phyloP scores from a whole-genome alignment of 768 basidiomycete species.

The Tubosaeta sp. region DNA sequence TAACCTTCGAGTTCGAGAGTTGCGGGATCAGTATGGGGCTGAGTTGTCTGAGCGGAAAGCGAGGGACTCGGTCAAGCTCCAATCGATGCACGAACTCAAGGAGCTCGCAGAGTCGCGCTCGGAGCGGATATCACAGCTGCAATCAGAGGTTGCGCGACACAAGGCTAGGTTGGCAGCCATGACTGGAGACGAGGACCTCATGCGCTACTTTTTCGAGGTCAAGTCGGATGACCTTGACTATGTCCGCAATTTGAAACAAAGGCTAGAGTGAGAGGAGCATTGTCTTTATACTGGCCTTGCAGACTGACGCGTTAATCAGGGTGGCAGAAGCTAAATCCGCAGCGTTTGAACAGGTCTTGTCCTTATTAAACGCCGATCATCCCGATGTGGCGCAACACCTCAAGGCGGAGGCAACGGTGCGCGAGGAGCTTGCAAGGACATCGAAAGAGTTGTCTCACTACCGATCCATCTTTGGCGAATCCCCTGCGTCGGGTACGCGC shows the following conservation, averaged over 20 bases:
- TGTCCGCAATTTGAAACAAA: slow-evolving; percentile 48
- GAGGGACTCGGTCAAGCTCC: slow-evolving; percentile 54
- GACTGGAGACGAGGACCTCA: slow-evolving; percentile 63
- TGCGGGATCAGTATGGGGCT: slow-evolving; percentile 61
- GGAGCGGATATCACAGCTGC: slow-evolving; percentile 69
- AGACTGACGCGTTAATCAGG: slow-evolving; percentile 34
- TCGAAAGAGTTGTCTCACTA: slow-evolving; percentile 55
- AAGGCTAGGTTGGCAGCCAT: slow-evolving; percentile 76
- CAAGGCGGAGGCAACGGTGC: slow-evolving; percentile 46
- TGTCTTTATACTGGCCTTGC: background rate
- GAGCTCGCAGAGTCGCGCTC: slow-evolving; percentile 58
- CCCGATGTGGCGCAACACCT: slow-evolving; percentile 52
- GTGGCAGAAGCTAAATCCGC: slow-evolving; percentile 45
- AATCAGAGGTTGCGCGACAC: slow-evolving; percentile 68
- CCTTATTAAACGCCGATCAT: slow-evolving; percentile 41
- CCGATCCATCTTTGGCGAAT: slow-evolving; percentile 58
- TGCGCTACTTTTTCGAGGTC: slow-evolving; percentile 63
- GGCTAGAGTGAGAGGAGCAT: slow-evolving; percentile 46
- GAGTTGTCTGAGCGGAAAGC: slow-evolving; percentile 68
- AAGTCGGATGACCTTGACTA: slow-evolving; percentile 49
- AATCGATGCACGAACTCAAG: slow-evolving; percentile 62
- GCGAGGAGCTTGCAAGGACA: slow-evolving; percentile 43
- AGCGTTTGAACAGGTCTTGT: slow-evolving; percentile 51
- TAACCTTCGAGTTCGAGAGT: slow-evolving; percentile 62
- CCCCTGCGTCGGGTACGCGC: slow-evolving; percentile 47